Conservation (phyloP, 129 eudicot species). For the Tanacetum coccineum region DNA sequence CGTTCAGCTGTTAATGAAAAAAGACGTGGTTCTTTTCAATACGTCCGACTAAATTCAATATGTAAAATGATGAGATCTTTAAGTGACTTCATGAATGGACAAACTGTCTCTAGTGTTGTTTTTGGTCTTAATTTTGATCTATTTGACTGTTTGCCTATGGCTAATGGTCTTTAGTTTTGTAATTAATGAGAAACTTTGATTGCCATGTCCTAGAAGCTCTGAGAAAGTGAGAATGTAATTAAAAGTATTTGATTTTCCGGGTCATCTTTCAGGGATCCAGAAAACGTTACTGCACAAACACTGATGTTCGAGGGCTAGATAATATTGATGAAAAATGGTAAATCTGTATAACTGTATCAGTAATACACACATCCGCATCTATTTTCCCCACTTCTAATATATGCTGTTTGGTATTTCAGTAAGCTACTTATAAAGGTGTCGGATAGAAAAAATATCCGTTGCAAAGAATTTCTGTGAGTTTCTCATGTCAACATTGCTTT, state of each 20-base stretch:
- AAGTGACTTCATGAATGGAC: too few relatives aligned
- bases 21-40: background rate
- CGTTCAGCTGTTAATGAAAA: background rate
- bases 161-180: conserved; percentile 1
- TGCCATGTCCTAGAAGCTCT: too few relatives aligned
- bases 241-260: background rate
- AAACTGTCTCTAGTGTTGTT: too few relatives aligned
- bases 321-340: conserved; percentile 94
- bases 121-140: conserved; percentile 17
- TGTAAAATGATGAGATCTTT: background rate
- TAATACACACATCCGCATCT: conserved; percentile 1
- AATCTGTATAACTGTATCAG: conserved; percentile 19
- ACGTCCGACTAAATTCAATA: background rate
- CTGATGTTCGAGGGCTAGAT: conserved; percentile 44
- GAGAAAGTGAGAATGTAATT: conserved; percentile 3
- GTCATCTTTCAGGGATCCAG: conserved; percentile 74
- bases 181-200: conserved; percentile 7
- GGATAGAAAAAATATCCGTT: conserved; percentile 42
- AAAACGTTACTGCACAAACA: conserved; percentile 83
- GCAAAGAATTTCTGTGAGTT: conserved; percentile 78
- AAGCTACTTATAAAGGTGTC: conserved; percentile 70
- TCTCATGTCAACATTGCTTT: conserved; percentile 10
- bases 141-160: conserved; percentile 12
- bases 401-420: conserved; percentile 34
- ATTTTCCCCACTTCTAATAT: conserved; percentile 26